Evolutionary conservation across 129 eudicot genomes (phyloP).

Genomic region (Centrapalus pauciflorus): DNA sequence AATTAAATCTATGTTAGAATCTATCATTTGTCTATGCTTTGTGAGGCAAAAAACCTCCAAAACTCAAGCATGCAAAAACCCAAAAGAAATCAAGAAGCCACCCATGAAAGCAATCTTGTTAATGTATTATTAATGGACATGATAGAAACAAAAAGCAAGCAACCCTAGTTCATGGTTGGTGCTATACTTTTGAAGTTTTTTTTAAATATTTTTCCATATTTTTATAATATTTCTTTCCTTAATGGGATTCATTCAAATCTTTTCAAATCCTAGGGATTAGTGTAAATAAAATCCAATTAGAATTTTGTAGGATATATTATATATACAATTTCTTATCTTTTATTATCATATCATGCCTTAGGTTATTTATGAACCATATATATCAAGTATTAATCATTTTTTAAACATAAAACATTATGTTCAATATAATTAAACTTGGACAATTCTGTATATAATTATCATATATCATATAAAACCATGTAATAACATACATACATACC

Average conservation of each 20-base stretch:
- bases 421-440: no score
- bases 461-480: no score
- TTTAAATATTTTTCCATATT: slow-evolving; percentile 12
- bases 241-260: slow-evolving; percentile 13
- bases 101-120: slow-evolving; percentile 26
- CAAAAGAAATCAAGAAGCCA: slow-evolving; percentile 7
- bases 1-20: slow-evolving; percentile 24
- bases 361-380: no score
- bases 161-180: slow-evolving; percentile 14
- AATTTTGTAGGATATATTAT: background rate
- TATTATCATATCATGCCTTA: no score
- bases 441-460: no score
- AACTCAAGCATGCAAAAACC: slow-evolving; percentile 21
- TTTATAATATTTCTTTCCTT: slow-evolving; percentile 4
- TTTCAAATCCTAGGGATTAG: slow-evolving; percentile 18
- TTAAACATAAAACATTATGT: no score
- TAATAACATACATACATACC: no score
- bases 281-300: background rate
- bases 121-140: slow-evolving; percentile 21
- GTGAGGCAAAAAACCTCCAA: slow-evolving; percentile 30
- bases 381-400: no score
- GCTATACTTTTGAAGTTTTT: slow-evolving; percentile 19
- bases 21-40: slow-evolving; percentile 30
- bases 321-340: background rate
- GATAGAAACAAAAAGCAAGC: slow-evolving; percentile 32